Conservation (phyloP, 2,329 filamentous ascomycete species). For the Penicillium sp. region DNA sequence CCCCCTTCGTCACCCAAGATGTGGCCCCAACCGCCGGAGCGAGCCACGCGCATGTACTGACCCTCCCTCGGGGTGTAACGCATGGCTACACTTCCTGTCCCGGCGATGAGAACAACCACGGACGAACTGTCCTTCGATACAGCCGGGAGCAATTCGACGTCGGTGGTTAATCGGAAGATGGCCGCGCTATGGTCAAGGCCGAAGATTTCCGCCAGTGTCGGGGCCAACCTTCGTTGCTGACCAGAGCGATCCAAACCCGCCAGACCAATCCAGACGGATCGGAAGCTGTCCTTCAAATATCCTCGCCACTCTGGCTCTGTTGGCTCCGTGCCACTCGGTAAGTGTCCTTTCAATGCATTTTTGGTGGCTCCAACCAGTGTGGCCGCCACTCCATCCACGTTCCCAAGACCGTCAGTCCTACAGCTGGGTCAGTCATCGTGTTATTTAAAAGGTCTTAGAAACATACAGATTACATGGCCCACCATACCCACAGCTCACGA, state of each 20-base stretch:
- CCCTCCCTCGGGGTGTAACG: constrained; percentile 27
- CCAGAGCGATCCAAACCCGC: constrained; percentile 42
- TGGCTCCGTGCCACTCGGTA: background rate
- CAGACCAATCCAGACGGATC: constrained; percentile 40
- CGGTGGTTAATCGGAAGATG: constrained; percentile 36
- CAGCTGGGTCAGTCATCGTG: background rate
- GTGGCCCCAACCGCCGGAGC: constrained; percentile 47
- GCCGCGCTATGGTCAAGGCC: constrained; percentile 18
- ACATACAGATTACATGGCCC: constrained; percentile 44
- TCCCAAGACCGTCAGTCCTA: constrained; percentile 19
- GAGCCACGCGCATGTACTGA: constrained; percentile 29
- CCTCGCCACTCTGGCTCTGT: constrained; percentile 4
- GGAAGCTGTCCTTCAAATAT: constrained; percentile 20
- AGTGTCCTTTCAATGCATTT: constrained; percentile 12
- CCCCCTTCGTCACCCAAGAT: constrained; percentile 47
- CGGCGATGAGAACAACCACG: constrained; percentile 42
- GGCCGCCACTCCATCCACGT: constrained; percentile 26
- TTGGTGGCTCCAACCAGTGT: constrained; percentile 23
- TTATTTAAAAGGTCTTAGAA: too few species aligned
- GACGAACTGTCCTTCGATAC: constrained; percentile 15
- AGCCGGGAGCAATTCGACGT: constrained; percentile 42
- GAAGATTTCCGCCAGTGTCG: constrained; percentile 29
- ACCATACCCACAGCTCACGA: constrained; percentile 29
- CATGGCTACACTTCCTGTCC: constrained; percentile 47
- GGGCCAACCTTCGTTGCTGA: constrained; percentile 27